phyloP scores from a whole-genome alignment of 192 early-diverging fungal genomes.

The Thoreauomyces humboldtii region DNA sequence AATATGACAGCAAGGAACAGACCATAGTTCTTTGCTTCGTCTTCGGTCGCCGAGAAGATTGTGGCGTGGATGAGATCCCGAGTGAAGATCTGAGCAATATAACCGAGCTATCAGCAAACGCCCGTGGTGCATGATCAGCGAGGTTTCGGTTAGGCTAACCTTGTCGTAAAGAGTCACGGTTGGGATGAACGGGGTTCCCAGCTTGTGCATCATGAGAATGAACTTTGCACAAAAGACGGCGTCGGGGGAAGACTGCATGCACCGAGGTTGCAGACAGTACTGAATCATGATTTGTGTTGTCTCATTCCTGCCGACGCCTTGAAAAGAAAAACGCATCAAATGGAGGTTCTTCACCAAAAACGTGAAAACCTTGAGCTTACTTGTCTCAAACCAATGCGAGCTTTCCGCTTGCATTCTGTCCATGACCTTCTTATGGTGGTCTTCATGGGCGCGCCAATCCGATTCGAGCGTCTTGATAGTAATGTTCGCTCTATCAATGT shows the following conservation, averaged over 20 bases:
- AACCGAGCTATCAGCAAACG: constrained; percentile 8
- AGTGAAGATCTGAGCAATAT: constrained; percentile 43
- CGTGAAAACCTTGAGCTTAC: neutral
- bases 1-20: constrained; percentile 64
- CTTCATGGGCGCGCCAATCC: constrained; percentile 30
- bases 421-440: constrained; percentile 34
- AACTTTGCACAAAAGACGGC: constrained; percentile 76
- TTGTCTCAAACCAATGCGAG: constrained; percentile 33
- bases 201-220: constrained; percentile 64
- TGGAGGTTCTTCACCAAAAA: neutral
- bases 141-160: constrained; percentile 29
- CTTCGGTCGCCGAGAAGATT: constrained; percentile 64
- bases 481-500: constrained; percentile 7
- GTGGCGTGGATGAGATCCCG: constrained; percentile 46
- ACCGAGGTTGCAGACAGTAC: constrained; percentile 70
- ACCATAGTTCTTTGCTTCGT: constrained; percentile 72
- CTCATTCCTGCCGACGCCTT: constrained; percentile 1
- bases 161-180: constrained; percentile 70
- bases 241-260: constrained; percentile 62
- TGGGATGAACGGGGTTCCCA: constrained; percentile 69
- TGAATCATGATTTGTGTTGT: constrained; percentile 51
- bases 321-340: constrained; percentile 1
- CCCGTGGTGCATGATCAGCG: neutral
- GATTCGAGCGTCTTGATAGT: constrained; percentile 10
- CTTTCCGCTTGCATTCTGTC: constrained; percentile 32